A percentile compares a stretch with the other conserved stretches of the same genome.
These are phyloP conservation scores for Brasilioporus rufonigricans DNA, from an alignment of 768 basidiomycete species.

Conservation along the genomic window DNA sequence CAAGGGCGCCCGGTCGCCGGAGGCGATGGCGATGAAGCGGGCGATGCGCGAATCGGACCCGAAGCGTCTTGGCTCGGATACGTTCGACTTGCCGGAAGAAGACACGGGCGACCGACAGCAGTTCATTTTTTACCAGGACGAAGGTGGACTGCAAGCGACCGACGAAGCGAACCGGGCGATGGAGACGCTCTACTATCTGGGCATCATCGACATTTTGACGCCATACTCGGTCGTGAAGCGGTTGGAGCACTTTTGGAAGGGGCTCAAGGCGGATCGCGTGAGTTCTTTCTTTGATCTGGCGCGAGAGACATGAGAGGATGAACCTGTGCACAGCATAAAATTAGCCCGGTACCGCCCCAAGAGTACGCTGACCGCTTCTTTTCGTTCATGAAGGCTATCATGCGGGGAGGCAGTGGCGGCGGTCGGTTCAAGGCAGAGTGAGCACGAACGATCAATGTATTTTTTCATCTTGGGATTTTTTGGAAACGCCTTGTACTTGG, in stretches of 20 bases:
- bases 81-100: slow-evolving; percentile 58
- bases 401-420: slow-evolving; percentile 76
- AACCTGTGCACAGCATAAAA: slow-evolving; percentile 68
- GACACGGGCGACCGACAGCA: slow-evolving; percentile 57
- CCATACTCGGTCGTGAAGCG: slow-evolving; percentile 79
- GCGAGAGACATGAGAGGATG: not conserved
- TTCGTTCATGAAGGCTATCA: slow-evolving; percentile 78
- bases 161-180: slow-evolving; percentile 74
- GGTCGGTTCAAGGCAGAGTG: slow-evolving; percentile 47
- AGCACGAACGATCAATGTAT: not conserved
- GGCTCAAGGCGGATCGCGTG: slow-evolving; percentile 81
- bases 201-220: slow-evolving; percentile 95
- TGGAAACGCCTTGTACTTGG: slow-evolving; percentile 7
- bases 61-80: slow-evolving; percentile 55
- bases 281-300: slow-evolving; percentile 42
- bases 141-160: slow-evolving; percentile 89
- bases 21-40: slow-evolving; percentile 81
- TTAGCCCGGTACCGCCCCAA: slow-evolving; percentile 84
- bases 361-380: slow-evolving; percentile 93
- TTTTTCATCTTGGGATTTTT: not conserved
- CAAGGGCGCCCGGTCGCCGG: slow-evolving; percentile 58
- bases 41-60: slow-evolving; percentile 84
- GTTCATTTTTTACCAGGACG: slow-evolving; percentile 95
- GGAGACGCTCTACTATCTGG: slow-evolving; percentile 88
- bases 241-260: slow-evolving; percentile 91